Base-by-base conservation (phyloP, 2,329 filamentous ascomycete species). In the Fusarium cicatricum region DNA sequence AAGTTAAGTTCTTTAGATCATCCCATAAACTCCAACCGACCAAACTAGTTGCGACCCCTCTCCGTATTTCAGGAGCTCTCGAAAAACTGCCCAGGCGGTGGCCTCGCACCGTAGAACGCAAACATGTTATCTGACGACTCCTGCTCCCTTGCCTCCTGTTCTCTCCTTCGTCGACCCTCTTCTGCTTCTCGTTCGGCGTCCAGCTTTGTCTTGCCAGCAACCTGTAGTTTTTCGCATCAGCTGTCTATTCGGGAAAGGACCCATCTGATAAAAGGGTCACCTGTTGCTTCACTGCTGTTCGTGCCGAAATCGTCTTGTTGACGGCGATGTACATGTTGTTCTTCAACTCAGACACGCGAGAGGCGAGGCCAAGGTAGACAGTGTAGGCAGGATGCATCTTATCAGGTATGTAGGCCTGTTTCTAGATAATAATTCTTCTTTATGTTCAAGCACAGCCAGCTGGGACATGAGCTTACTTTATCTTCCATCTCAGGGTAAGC, bases 381-480 rank as follows among this genome's bases (percentile, higher is more conserved):
- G 55, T 55, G 4, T 62, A 62, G 26, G 45, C 59, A 2, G 55
- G 58, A 39, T 62, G 59, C 59, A 62, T 61, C 21, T 21, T 21
- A 4, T 6, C 12, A 5, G 28, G 11, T 31, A 31, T 14, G 9
- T 3, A 31, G 12, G 11, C 12, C 28, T 11, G 10, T 6, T 31
- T 21, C 21, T 7, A 4, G 7, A 21, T 4, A 21, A 21, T 21
- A 7, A 7, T 21, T 21, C 21, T 21, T 7, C 4, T 21, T 21
- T 7, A 21, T 11, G 4, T 4, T 31, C 12, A 11, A 31, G 28
- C 28, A 11, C 3, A 31, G 12, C 10, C 28, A 31, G 21, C 28
- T 31, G 28, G 28, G 28, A 11, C 28, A 11, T 14, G 12, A 11
- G 28, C 28, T 31, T 31, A 14, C 28, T 31, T 21, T 21, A 21